phyloP scores from a whole-genome alignment of 2,329 filamentous ascomycete species.

The Beauveria rudraprayagi region DNA sequence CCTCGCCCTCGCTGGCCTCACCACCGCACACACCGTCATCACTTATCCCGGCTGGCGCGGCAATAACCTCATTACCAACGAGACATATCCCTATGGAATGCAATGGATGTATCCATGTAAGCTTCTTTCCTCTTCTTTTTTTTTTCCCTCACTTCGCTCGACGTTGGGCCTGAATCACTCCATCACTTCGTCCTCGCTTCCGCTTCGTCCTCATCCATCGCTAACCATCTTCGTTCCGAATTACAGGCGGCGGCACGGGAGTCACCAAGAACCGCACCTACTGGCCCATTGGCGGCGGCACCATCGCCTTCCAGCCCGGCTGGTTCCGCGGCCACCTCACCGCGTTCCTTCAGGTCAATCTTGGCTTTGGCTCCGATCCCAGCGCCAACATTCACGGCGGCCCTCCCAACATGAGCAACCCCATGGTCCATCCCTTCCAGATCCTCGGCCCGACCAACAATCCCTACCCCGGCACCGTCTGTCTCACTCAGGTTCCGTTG shows the following conservation, averaged over 20 bases:
- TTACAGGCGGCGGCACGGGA: conserved; percentile 71
- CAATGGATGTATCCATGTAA: conserved; percentile 93
- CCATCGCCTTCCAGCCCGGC: conserved; percentile 83
- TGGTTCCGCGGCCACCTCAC: conserved; percentile 88
- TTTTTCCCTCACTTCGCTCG: background rate
- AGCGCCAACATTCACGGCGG: conserved; percentile 41
- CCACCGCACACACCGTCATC: conserved; percentile 70
- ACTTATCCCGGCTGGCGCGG: conserved; percentile 82
- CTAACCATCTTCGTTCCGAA: background rate
- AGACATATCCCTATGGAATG: conserved; percentile 78
- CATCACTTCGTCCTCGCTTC: background rate
- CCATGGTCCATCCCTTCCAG: conserved; percentile 74
- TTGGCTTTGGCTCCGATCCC: conserved; percentile 69
- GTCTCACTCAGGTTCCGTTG: conserved; percentile 80
- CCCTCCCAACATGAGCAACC: conserved; percentile 78
- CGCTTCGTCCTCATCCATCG: background rate
- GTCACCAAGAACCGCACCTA: conserved; percentile 76
- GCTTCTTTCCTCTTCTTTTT: conserved; percentile 25
- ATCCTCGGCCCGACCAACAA: conserved; percentile 73
- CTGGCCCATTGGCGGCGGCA: conserved; percentile 83
- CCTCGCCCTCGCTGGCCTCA: conserved; percentile 39
- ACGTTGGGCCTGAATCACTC: background rate
- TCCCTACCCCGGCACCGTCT: conserved; percentile 83
- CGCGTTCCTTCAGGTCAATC: conserved; percentile 82
- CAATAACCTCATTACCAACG: conserved; percentile 74